phyloP scores from a whole-genome alignment of 2,329 filamentous ascomycete genomes.

The Alternaria triticimaculans region DNA sequence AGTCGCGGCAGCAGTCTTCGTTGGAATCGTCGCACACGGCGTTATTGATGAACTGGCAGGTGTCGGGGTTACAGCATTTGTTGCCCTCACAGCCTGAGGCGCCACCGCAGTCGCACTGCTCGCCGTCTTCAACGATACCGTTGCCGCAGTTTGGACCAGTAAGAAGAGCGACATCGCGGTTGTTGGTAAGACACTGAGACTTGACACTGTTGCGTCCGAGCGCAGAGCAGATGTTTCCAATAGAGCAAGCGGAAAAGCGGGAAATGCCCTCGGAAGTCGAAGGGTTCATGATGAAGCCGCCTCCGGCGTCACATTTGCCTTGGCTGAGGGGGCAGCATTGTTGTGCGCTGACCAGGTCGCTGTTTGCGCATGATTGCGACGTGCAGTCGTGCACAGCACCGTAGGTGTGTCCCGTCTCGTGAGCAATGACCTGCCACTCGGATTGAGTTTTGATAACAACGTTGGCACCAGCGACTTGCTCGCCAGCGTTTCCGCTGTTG shows the following conservation, averaged over 20 bases:
- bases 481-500: constrained; percentile 57
- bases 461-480: constrained; percentile 84
- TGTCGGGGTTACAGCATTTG: constrained; percentile 80
- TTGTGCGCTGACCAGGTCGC: constrained; percentile 64
- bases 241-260: constrained; percentile 82
- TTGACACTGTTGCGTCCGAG: constrained; percentile 79
- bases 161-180: constrained; percentile 81
- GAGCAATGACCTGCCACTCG: constrained; percentile 96
- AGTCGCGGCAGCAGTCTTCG: constrained; percentile 80
- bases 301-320: constrained; percentile 73
- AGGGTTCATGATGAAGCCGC: constrained; percentile 95
- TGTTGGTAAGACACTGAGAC: constrained; percentile 79
- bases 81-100: constrained; percentile 73
- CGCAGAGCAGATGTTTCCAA: constrained; percentile 93
- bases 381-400: constrained; percentile 95
- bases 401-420: constrained; percentile 93
- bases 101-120: constrained; percentile 96
- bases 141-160: constrained; percentile 90
- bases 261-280: constrained; percentile 77
- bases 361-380: constrained; percentile 67
- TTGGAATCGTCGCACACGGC: constrained; percentile 85
- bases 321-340: constrained; percentile 82
- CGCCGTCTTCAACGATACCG: constrained; percentile 91
- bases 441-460: constrained; percentile 83
- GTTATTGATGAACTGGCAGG: constrained; percentile 79